Conservation (phyloP, 805 yeast species). For the Nakazawaea holstii region DNA sequence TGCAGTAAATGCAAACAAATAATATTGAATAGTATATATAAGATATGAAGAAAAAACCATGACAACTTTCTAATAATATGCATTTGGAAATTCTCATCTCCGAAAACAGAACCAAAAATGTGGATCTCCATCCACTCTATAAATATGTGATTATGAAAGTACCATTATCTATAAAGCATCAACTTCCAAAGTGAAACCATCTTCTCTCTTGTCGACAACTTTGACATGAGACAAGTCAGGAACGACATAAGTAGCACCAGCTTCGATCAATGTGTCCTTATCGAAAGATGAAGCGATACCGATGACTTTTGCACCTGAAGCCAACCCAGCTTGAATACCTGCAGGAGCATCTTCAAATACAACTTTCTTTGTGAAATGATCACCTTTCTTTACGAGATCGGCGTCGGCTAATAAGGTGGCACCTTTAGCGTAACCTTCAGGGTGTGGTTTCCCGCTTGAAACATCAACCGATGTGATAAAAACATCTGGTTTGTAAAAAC, state of each 20-base stretch:
- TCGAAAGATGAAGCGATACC: constrained; percentile 81
- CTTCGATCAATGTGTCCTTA: constrained; percentile 58
- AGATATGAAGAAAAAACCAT: neutral
- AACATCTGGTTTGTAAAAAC: constrained; percentile 49
- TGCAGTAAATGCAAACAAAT: neutral
- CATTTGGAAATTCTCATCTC: no score
- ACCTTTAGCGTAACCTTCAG: constrained; percentile 72
- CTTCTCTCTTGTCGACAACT: constrained; percentile 48
- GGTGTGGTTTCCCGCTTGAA: constrained; percentile 77
- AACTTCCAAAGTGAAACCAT: constrained; percentile 32
- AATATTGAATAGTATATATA: no score
- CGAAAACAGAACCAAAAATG: no score
- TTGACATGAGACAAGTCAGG: constrained; percentile 61
- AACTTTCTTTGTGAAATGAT: constrained; percentile 33
- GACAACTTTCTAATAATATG: no score
- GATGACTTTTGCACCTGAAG: constrained; percentile 75
- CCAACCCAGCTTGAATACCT: constrained; percentile 78
- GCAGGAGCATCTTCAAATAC: constrained; percentile 91
- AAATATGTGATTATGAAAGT: neutral
- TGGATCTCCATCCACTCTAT: no score
- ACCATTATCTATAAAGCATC: constrained; percentile 26
- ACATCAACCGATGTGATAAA: constrained; percentile 84
- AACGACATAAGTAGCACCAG: constrained; percentile 82
- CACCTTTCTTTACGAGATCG: constrained; percentile 17
- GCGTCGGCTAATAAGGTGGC: constrained; percentile 37